A percentile compares a stretch with the other conserved stretches of the same genome.
Conservation (phyloP, 176 grass and related monocot species). For the Bromus sterilis region DNA sequence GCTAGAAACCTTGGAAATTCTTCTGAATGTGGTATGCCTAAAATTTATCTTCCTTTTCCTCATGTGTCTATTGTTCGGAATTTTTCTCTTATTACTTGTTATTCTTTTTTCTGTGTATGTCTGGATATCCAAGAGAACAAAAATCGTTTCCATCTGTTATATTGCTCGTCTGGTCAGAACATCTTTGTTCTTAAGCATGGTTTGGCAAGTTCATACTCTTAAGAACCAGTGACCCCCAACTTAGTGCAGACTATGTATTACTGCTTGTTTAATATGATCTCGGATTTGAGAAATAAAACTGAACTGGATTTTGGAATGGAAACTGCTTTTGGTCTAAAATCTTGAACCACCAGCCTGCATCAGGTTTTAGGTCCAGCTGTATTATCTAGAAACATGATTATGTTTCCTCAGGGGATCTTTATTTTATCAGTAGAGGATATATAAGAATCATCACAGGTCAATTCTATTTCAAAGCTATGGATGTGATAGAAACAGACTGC, state of each 20-base stretch:
- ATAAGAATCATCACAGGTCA: background rate
- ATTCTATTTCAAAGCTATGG: background rate
- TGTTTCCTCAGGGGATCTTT: background rate
- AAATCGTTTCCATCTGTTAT: background rate
- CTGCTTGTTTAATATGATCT: background rate
- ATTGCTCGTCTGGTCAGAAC: background rate
- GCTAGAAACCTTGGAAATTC: constrained; percentile 69
- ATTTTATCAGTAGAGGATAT: background rate
- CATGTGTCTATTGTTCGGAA: background rate
- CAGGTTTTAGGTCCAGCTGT: background rate
- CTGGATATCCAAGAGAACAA: background rate
- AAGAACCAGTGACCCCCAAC: background rate
- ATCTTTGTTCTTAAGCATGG: background rate
- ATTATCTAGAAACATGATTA: background rate
- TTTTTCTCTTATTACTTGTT: background rate
- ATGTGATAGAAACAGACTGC: background rate
- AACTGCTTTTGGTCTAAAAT: background rate
- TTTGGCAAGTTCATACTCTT: background rate
- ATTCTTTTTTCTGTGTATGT: background rate
- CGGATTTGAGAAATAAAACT: background rate
- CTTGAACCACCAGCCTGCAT: background rate
- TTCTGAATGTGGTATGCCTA: constrained; percentile 66
- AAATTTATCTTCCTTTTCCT: constrained; percentile 6
- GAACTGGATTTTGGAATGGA: background rate
- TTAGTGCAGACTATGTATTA: background rate